A percentile compares a stretch with the other conserved stretches of the same genome.
phyloP scores from a whole-genome alignment of 2,329 filamentous ascomycete genomes.

The Fusarium verrucosum region DNA sequence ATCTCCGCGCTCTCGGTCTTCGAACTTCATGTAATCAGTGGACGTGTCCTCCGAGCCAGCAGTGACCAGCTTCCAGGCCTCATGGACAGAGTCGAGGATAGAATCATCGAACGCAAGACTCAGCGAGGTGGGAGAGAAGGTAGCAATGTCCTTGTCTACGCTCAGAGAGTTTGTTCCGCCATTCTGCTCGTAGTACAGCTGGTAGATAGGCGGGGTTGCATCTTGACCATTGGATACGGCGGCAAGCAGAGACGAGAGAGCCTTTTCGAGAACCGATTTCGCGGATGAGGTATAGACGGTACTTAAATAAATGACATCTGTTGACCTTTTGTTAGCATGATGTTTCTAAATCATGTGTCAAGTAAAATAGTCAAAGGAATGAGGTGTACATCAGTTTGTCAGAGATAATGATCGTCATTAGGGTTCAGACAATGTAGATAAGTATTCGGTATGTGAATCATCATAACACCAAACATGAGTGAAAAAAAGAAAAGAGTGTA shows the following conservation, averaged over 20 bases:
- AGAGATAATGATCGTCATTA: constrained; percentile 87
- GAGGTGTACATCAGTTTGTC: constrained; percentile 79
- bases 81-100: constrained; percentile 71
- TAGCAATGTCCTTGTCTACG: constrained; percentile 57
- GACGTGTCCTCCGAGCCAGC: constrained; percentile 58
- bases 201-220: constrained; percentile 55
- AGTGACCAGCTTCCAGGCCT: constrained; percentile 74
- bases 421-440: constrained; percentile 99
- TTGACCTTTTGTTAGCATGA: constrained; percentile 46
- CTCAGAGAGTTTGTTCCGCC: constrained; percentile 42
- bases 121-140: constrained; percentile 67
- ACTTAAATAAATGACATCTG: constrained; percentile 51
- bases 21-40: constrained; percentile 77
- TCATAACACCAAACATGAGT: constrained; percentile 69
- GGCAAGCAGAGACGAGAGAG: constrained; percentile 55
- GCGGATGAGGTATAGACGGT: constrained; percentile 51
- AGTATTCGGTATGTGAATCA: constrained; percentile 88
- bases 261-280: constrained; percentile 50
- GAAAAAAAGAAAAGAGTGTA: constrained; percentile 28
- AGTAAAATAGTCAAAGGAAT: constrained; percentile 17
- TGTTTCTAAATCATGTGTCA: constrained; percentile 6
- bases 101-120: constrained; percentile 80
- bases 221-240: constrained; percentile 45
- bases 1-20: constrained; percentile 73
- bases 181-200: constrained; percentile 65